Percentiles rank a stretch among this genome's conserved stretches.
Evolutionary conservation across 345 rosid genomes (phyloP).

Genomic region (Aquilaria malaccensis): DNA sequence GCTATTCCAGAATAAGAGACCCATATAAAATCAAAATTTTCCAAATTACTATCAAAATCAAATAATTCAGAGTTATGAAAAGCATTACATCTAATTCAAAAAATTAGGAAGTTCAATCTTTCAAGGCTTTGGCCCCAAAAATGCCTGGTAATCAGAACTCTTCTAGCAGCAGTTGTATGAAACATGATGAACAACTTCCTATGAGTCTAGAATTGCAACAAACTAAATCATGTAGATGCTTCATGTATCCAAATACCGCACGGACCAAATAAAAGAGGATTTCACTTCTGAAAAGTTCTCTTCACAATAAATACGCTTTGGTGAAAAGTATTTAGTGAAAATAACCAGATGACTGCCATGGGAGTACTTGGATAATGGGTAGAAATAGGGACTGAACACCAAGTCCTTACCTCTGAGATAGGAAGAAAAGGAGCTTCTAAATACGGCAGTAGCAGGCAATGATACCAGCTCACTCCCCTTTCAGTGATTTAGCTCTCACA

Average conservation of each 20-base stretch:
- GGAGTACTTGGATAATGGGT: slow-evolving; percentile 56
- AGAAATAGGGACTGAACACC: slow-evolving; percentile 43
- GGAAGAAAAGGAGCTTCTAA: slow-evolving; percentile 31
- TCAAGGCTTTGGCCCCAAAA: not conserved
- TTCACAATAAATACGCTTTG: not conserved
- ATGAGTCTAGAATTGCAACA: not conserved
- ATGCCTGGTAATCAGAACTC: not conserved
- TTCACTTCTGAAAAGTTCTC: not conserved
- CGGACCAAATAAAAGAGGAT: not conserved
- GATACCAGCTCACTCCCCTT: slow-evolving; percentile 45
- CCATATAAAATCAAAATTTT: not conserved
- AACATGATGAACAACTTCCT: not conserved
- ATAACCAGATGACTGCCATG: slow-evolving; percentile 18
- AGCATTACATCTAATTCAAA: slow-evolving; percentile 3
- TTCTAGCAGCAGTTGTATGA: not conserved
- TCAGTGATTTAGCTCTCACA: slow-evolving; percentile 32
- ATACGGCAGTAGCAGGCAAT: slow-evolving; percentile 49
- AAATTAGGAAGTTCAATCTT: not conserved
- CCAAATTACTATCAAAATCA: not conserved
- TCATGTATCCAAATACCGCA: not conserved
- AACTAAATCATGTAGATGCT: not conserved
- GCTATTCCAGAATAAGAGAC: not conserved
- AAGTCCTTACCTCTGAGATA: slow-evolving; percentile 43
- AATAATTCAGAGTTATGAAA: not conserved
- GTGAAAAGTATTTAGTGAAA: not conserved